Evolutionary conservation across 2,329 filamentous ascomycete genomes (phyloP).

Genomic region (Fusarium dimerum): DNA sequence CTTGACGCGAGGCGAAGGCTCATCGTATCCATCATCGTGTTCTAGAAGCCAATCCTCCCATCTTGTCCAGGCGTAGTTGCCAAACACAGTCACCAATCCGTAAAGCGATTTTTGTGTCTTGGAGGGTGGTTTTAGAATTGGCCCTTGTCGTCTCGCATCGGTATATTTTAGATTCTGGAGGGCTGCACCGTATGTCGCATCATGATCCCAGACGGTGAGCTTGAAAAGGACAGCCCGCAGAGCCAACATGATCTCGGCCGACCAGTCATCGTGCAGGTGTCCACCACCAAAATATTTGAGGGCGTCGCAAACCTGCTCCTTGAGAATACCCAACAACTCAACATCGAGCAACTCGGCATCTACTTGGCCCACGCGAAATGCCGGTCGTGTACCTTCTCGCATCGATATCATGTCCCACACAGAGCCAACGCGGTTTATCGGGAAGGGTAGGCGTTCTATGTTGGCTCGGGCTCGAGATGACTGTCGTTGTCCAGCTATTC

Average conservation of each 20-base stretch:
- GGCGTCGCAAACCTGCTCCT: constrained; percentile 82
- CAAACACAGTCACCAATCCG: constrained; percentile 81
- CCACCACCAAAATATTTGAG: constrained; percentile 80
- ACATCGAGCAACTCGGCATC: constrained; percentile 95
- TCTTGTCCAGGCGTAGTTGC: constrained; percentile 86
- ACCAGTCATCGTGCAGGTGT: constrained; percentile 82
- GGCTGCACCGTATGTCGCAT: constrained; percentile 90
- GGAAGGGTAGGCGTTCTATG: constrained; percentile 60
- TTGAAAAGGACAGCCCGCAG: constrained; percentile 87
- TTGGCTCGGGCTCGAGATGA: constrained; percentile 55
- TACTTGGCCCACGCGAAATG: constrained; percentile 92
- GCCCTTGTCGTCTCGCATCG: constrained; percentile 70
- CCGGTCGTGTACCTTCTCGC: constrained; percentile 77
- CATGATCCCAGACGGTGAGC: constrained; percentile 93
- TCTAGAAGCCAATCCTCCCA: constrained; percentile 87
- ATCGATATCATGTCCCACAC: constrained; percentile 73
- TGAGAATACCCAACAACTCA: constrained; percentile 83
- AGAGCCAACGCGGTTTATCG: constrained; percentile 59
- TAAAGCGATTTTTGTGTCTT: constrained; percentile 82
- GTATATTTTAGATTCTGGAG: constrained; percentile 90
- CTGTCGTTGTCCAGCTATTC: constrained; percentile 50
- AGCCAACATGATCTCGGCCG: constrained; percentile 76
- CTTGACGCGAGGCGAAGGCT: constrained; percentile 52
- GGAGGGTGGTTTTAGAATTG: constrained; percentile 69
- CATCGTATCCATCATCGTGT: constrained; percentile 73